Evolutionary conservation across 139 green algal genomes (phyloP).

Genomic region (Gonium pectorale): DNA sequence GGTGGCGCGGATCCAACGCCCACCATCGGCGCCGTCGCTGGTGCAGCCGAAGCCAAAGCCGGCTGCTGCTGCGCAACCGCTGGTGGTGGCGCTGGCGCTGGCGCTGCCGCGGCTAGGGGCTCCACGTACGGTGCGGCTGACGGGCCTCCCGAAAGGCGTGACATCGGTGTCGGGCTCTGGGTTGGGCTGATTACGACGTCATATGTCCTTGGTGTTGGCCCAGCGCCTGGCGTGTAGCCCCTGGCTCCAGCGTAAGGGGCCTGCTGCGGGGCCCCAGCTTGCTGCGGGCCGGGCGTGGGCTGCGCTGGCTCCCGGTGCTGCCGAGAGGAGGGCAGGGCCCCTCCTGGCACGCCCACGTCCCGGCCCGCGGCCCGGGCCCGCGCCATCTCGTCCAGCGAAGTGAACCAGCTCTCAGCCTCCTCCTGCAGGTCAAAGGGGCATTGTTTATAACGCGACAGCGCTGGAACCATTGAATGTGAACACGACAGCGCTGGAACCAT

Average conservation of each 20-base stretch:
- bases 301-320: not conserved
- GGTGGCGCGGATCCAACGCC: too few species aligned
- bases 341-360: too few species aligned
- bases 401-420: slow-evolving; percentile 41
- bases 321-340: too few species aligned
- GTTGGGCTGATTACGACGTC: slow-evolving; percentile 27
- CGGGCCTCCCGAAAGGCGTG: too few species aligned
- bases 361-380: too few species aligned
- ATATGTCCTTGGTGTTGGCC: not conserved
- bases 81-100: not conserved
- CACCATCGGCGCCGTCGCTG: too few species aligned
- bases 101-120: not conserved
- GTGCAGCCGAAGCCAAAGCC: too few species aligned
- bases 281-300: not conserved
- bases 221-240: not conserved
- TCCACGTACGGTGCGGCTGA: too few species aligned
- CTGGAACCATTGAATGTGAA: too few species aligned
- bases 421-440: too few species aligned
- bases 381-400: not conserved
- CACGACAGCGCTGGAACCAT: too few species aligned
- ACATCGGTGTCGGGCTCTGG: not conserved
- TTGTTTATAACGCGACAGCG: too few species aligned
- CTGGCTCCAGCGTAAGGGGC: not conserved
- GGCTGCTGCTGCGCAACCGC: not conserved
- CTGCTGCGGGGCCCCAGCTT: not conserved